Base-by-base conservation (phyloP, 2,329 filamentous ascomycete genomes). In the Orbilia ellipsospora region DNA sequence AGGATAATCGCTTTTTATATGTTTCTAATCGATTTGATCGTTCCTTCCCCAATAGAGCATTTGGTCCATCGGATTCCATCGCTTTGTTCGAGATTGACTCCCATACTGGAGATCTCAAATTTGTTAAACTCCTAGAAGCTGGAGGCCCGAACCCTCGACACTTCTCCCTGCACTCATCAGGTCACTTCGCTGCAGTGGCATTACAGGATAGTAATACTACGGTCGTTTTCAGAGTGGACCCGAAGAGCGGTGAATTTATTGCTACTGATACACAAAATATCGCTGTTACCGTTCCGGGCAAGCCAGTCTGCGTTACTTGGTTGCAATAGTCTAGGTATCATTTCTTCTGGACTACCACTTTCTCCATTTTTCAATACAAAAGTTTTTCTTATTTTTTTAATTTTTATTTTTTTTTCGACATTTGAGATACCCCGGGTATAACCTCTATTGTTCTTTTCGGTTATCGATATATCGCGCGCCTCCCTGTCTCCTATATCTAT, bases 121-220 rank as follows among this genome's bases (percentile, higher is more conserved):
- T 88, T 70, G 80, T 87, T 2, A 86, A 90, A 78, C 84, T 88
- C 20, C 85, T 86, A 18, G 84, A 90, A 0, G 86, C 88, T 0
- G 89, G 90, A 59, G 92, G 92, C 1, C 81, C 83, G 6, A 86
- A 85, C 64, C 91, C 92, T 0, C 86, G 91, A 16, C 89, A 90
- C 48, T 90, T 92, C 81, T 86, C 85, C 60, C 82, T 92, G 68
- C 93, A 90, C 81, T 85, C 85, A 76, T 86, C 85, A 10, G 91
- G 90, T 0, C 85, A 85, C 65, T 82, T 90, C 72, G 82, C 92
- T 2, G 90, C 89, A 0, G 87, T 92, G 28, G 90, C 86, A 0
- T 84, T 91, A 77, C 90, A 93, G 82, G 82, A 82, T 15, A 88
- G 88, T 60, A 83, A 85, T 36, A 87, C 86, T 31, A 87, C 92